Evolutionary conservation across 441 rosid genomes (phyloP).

Genomic region (Dalechampia spathulata): DNA sequence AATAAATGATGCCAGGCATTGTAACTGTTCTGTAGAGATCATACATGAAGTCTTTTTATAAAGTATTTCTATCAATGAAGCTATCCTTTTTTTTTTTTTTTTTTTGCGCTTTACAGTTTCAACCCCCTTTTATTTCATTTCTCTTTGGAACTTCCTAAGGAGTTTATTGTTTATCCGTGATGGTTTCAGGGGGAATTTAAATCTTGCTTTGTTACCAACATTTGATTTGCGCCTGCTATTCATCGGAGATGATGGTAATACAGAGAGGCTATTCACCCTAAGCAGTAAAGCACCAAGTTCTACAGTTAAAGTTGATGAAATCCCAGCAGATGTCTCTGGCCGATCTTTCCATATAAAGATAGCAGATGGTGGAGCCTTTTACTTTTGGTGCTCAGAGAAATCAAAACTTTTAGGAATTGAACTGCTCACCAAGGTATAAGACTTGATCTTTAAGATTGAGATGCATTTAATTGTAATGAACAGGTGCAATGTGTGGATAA

Average conservation of each 20-base stretch:
- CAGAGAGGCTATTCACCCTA: conserved; percentile 60
- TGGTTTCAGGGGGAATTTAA: conserved; percentile 87
- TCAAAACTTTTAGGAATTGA: conserved; percentile 76
- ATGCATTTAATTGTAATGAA: no score
- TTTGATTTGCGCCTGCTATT: conserved; percentile 77
- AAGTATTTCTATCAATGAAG: background rate
- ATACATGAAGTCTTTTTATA: no score
- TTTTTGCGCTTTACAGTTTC: no score
- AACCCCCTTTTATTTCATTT: no score
- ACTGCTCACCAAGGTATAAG: conserved; percentile 69
- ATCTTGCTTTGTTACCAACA: conserved; percentile 67
- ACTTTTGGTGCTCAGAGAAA: conserved; percentile 95
- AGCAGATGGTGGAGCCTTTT: conserved; percentile 46
- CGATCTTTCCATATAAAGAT: conserved; percentile 61
- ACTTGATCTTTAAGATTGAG: background rate
- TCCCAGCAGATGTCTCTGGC: conserved; percentile 67
- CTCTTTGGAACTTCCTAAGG: no score
- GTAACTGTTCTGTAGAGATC: background rate
- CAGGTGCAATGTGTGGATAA: no score
- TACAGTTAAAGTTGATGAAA: conserved; percentile 51
- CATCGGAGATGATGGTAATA: conserved; percentile 73
- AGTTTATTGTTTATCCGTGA: no score
- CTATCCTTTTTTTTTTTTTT: no score
- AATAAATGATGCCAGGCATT: background rate
- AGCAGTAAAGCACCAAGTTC: conserved; percentile 38